phyloP scores from a whole-genome alignment of 1,139 yeast species.

The Saccharomyces hybrid region DNA sequence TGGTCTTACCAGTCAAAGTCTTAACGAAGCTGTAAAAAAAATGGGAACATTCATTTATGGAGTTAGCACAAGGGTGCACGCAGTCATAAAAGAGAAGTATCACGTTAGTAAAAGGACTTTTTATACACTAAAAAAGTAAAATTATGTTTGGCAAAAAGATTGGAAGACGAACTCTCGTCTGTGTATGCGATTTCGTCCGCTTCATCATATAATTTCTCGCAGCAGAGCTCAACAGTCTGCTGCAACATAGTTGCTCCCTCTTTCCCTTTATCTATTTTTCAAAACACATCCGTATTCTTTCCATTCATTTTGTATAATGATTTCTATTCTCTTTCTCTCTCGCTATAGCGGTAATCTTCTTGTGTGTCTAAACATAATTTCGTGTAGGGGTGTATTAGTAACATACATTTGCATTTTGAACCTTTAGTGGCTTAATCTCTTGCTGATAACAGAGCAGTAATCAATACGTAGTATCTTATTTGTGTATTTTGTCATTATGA shows the following conservation, averaged over 20 bases:
- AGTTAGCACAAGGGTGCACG: constrained; percentile 15
- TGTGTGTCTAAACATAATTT: too few species aligned
- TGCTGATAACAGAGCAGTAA: neutral
- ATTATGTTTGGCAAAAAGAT: neutral
- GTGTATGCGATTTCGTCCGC: too few species aligned
- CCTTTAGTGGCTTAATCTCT: constrained; percentile 22
- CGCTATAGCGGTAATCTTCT: too few species aligned
- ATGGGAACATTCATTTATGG: neutral
- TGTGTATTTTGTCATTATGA: neutral
- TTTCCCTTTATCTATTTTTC: too few species aligned
- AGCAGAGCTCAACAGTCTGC: too few species aligned
- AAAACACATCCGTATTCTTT: too few species aligned
- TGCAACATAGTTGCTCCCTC: too few species aligned
- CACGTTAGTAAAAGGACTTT: neutral
- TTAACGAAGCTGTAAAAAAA: constrained; percentile 62
- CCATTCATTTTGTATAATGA: too few species aligned
- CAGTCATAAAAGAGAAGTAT: neutral
- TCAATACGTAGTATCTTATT: neutral
- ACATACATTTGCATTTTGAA: constrained; percentile 34
- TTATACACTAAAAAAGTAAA: neutral
- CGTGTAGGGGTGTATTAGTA: neutral
- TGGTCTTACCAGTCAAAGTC: constrained; percentile 84
- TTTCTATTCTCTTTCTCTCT: neutral
- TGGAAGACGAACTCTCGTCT: neutral
- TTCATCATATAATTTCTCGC: too few species aligned